phyloP scores from a whole-genome alignment of 2,329 filamentous ascomycete species.

The Xylariaceae sp. region DNA sequence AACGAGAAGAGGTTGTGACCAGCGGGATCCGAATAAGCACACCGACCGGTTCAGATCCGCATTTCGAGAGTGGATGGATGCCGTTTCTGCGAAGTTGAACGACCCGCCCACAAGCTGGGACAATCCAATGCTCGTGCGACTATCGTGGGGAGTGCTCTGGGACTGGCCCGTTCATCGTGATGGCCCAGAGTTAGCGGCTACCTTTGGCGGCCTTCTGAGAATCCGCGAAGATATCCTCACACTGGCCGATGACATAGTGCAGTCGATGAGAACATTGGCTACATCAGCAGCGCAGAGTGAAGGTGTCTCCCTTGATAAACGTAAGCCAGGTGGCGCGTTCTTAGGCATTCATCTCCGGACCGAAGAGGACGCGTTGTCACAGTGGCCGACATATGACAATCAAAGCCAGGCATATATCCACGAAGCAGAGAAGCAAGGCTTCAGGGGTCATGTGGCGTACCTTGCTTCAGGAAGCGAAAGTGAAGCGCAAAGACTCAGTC shows the following conservation, averaged over 20 bases:
- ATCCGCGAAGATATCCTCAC: slow-evolving; percentile 34
- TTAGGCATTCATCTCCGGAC: slow-evolving; percentile 42
- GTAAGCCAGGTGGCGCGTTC: slow-evolving; percentile 20
- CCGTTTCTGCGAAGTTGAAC: slow-evolving; percentile 18
- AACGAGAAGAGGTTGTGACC: slow-evolving; percentile 34
- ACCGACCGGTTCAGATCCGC: slow-evolving; percentile 33
- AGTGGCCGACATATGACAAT: slow-evolving; percentile 40
- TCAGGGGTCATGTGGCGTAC: slow-evolving; percentile 35
- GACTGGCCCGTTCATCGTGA: slow-evolving; percentile 43
- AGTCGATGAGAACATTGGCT: slow-evolving; percentile 19
- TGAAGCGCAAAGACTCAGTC: slow-evolving; percentile 35
- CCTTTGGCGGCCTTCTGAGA: slow-evolving; percentile 40
- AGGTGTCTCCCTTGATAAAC: not conserved
- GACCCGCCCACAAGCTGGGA: slow-evolving; percentile 15
- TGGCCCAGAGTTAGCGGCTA: slow-evolving; percentile 40
- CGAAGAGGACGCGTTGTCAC: slow-evolving; percentile 39
- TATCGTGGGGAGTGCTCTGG: slow-evolving; percentile 40
- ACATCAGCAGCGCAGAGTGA: slow-evolving; percentile 23
- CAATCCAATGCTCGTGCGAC: slow-evolving; percentile 34
- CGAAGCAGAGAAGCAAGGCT: slow-evolving; percentile 28
- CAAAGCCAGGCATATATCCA: slow-evolving; percentile 38
- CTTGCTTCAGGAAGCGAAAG: slow-evolving; percentile 41
- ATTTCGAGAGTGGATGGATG: slow-evolving; percentile 30
- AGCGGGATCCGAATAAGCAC: slow-evolving; percentile 36
- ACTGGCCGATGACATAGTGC: slow-evolving; percentile 21